Percentiles rank a stretch among this genome's conserved stretches.
phyloP scores from a whole-genome alignment of 306 rosid genomes.

The Lagenaria siceraria region DNA sequence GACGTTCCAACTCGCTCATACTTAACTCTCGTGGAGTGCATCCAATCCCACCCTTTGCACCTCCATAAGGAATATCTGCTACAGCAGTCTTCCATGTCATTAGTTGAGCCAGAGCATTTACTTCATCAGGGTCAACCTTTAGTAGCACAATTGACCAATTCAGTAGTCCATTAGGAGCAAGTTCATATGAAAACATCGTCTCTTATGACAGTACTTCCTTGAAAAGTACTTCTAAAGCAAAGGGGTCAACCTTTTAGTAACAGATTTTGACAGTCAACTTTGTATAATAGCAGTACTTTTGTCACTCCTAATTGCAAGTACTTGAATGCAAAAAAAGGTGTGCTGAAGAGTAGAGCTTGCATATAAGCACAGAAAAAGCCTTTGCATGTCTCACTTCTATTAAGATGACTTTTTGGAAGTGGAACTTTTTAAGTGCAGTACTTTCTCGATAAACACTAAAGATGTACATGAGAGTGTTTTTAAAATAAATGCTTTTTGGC shows the following conservation, averaged over 20 bases:
- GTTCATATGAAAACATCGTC: background rate
- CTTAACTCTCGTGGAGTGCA: constrained; percentile 44
- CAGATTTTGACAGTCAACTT: background rate
- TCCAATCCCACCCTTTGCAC: constrained; percentile 69
- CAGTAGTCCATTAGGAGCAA: background rate
- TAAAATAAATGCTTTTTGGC: background rate
- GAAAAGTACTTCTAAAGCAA: background rate
- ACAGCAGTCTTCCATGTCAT: constrained; percentile 76
- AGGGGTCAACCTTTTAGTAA: background rate
- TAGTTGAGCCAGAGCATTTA: constrained; percentile 56
- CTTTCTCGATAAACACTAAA: background rate
- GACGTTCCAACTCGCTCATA: constrained; percentile 43
- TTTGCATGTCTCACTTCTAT: background rate
- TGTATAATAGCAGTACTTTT: background rate
- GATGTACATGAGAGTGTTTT: background rate
- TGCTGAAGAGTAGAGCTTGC: background rate
- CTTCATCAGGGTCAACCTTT: constrained; percentile 65
- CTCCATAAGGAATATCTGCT: constrained; percentile 55
- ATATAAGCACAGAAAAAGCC: background rate
- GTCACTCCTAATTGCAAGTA: background rate
- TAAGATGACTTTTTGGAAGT: background rate
- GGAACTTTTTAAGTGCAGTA: background rate
- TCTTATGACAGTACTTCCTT: background rate
- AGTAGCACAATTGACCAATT: background rate
- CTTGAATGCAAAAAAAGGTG: background rate